These are phyloP conservation scores for Globisporangium splendens DNA, from an alignment of 352 stramenopile species.

Conservation along the genomic window DNA sequence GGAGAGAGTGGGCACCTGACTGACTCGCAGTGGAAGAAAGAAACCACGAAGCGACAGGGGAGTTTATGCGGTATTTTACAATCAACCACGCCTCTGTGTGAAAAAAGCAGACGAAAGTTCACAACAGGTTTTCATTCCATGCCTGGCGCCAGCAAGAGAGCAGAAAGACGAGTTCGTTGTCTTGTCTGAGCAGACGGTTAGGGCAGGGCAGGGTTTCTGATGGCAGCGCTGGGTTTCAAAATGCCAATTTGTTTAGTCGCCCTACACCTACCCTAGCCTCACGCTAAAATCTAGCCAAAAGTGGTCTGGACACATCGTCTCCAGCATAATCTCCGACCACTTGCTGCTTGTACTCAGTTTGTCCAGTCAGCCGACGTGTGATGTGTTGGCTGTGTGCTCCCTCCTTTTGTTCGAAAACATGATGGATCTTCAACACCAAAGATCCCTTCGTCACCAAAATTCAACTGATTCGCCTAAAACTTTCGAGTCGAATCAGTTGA, in stretches of 20 bases:
- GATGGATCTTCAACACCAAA: no score
- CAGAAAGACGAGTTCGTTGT: not conserved
- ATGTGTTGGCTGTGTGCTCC: not conserved
- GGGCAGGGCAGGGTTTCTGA: not conserved
- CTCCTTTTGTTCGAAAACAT: not conserved
- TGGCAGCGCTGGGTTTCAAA: not conserved
- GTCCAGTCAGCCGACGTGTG: not conserved
- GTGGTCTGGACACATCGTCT: not conserved
- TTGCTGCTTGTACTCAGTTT: not conserved
- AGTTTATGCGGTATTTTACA: not conserved
- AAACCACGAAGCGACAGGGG: not conserved
- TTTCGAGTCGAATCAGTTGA: no score
- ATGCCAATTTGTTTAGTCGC: not conserved
- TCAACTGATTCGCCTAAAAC: constrained; percentile 4
- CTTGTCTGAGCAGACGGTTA: not conserved
- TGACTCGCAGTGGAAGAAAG: not conserved
- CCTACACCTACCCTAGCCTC: not conserved
- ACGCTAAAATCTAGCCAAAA: not conserved
- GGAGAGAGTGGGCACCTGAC: not conserved
- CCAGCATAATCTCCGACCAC: no score
- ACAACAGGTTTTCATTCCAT: not conserved
- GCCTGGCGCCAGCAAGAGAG: not conserved
- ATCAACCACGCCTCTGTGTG: no score
- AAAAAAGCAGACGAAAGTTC: not conserved
- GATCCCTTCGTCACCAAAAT: no score